Conservation (phyloP, 148 eudicot species). For the Heliamphora exappendiculata region DNA sequence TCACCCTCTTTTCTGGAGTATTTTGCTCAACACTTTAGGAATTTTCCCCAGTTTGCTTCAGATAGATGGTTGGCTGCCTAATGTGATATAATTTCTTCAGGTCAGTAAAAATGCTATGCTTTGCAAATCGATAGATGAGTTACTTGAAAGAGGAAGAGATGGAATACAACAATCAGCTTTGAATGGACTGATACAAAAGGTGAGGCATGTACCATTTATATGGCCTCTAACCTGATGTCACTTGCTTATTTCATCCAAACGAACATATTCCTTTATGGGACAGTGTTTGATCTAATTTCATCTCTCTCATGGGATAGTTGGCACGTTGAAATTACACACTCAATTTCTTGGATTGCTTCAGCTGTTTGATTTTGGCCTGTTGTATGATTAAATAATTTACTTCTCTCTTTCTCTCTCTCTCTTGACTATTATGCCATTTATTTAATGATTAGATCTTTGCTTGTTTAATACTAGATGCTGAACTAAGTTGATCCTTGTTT, state of each 20-base stretch:
- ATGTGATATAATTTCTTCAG: slow-evolving; percentile 30
- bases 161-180: slow-evolving; percentile 43
- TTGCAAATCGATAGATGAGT: slow-evolving; percentile 66
- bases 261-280: background rate
- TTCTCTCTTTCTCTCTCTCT: background rate
- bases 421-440: background rate
- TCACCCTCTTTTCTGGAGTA: background rate
- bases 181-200: slow-evolving; percentile 57
- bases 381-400: background rate
- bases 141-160: slow-evolving; percentile 54
- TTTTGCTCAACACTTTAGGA: background rate
- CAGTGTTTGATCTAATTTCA: background rate
- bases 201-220: slow-evolving; percentile 20
- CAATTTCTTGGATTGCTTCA: background rate
- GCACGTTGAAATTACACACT: background rate
- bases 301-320: background rate
- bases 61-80: slow-evolving; percentile 10
- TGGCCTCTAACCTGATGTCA: background rate
- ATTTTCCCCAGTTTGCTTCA: background rate
- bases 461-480: background rate
- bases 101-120: slow-evolving; percentile 69
- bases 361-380: background rate
- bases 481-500: background rate
- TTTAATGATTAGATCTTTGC: background rate
- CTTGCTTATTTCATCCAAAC: background rate